Conservation (phyloP, 2,329 filamentous ascomycete species). For the Paracorniculantispora psalliotae region DNA sequence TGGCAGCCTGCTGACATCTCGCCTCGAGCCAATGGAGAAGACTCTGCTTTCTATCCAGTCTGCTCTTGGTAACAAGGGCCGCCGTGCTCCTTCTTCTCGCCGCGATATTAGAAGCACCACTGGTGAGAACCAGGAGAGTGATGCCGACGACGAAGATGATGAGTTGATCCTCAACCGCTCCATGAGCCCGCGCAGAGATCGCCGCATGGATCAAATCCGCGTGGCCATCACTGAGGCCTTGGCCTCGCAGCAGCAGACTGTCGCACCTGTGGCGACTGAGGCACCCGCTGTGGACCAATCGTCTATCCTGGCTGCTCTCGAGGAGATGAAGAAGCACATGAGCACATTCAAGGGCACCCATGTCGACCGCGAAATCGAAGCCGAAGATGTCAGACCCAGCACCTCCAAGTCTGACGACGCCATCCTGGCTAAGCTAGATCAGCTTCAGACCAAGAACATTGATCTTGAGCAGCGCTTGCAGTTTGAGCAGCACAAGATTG, state of each 20-base stretch:
- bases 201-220: constrained; percentile 77
- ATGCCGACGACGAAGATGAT: constrained; percentile 92
- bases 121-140: constrained; percentile 70
- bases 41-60: constrained; percentile 72
- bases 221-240: constrained; percentile 70
- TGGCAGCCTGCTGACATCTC: constrained; percentile 67
- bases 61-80: constrained; percentile 55
- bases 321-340: constrained; percentile 53
- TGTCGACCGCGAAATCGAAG: constrained; percentile 41
- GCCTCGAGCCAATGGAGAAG: constrained; percentile 75
- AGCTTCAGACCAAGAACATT: constrained; percentile 55
- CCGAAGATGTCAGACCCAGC: constrained; percentile 35
- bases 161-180: constrained; percentile 61
- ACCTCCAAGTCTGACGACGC: constrained; percentile 47
- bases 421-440: constrained; percentile 48
- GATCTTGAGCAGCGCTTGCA: constrained; percentile 55
- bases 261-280: constrained; percentile 22
- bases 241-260: constrained; percentile 46
- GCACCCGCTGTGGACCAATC: constrained; percentile 27
- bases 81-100: constrained; percentile 50
- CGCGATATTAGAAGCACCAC: constrained; percentile 62
- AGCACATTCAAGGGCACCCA: constrained; percentile 15
- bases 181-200: constrained; percentile 72
- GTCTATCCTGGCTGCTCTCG: constrained; percentile 61
- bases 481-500: constrained; percentile 42